These are phyloP conservation scores for Plasmodium vivax DNA, from an alignment of 169 alveolate species.

Conservation along the genomic window DNA sequence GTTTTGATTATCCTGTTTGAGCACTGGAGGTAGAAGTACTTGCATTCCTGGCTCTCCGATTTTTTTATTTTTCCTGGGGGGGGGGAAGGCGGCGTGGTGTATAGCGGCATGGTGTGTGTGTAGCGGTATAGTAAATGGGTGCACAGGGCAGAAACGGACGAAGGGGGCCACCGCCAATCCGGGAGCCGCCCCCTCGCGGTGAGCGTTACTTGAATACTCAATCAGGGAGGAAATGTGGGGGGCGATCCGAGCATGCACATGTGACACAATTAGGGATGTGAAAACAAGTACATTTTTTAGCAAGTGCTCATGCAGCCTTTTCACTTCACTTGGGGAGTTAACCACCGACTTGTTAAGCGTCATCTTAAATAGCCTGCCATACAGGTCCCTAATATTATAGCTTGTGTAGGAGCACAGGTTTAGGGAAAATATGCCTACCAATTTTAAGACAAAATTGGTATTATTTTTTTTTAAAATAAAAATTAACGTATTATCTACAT, in stretches of 20 bases:
- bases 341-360: neutral
- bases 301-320: constrained; percentile 31
- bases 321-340: constrained; percentile 7
- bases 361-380: constrained; percentile 15
- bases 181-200: neutral
- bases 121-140: too few species aligned
- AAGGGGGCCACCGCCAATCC: neutral
- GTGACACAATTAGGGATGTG: constrained; percentile 14
- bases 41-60: constrained; percentile 25
- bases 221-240: constrained; percentile 30
- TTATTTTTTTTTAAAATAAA: constrained; percentile 57
- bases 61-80: constrained; percentile 29
- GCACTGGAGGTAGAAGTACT: constrained; percentile 15
- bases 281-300: constrained; percentile 25
- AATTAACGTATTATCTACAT: constrained; percentile 19
- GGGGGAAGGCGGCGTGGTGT: neutral
- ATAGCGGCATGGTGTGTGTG: neutral
- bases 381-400: constrained; percentile 32
- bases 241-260: neutral
- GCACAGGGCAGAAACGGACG: too few species aligned
- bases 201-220: constrained; percentile 58
- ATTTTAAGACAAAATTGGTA: constrained; percentile 54
- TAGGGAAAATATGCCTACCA: constrained; percentile 30
- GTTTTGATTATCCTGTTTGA: constrained; percentile 40
- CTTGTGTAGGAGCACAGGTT: constrained; percentile 20